Evolutionary conservation across 1,139 yeast genomes (phyloP).

Genomic region (Trichomonascaceae sp.): DNA sequence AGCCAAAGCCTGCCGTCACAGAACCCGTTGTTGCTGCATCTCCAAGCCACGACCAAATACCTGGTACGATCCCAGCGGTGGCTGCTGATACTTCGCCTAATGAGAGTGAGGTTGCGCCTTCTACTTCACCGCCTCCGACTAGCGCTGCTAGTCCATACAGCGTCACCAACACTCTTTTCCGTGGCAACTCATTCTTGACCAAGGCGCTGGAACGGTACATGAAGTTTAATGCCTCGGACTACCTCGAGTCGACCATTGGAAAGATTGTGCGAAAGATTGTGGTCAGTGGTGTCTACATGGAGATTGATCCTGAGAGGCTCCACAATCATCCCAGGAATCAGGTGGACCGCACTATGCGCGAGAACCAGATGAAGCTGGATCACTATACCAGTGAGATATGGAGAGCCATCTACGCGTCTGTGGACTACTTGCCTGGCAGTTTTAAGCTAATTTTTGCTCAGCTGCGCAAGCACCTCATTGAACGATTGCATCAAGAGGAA

Average conservation of each 20-base stretch:
- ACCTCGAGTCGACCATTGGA: slow-evolving; percentile 61
- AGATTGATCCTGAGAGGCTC: slow-evolving; percentile 54
- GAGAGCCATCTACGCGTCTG: slow-evolving; percentile 53
- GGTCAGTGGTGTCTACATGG: slow-evolving; percentile 42
- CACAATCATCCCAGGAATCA: slow-evolving; percentile 22
- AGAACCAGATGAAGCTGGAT: slow-evolving; percentile 41
- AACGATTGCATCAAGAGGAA: slow-evolving; percentile 10
- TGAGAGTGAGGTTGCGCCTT: slow-evolving; percentile 2
- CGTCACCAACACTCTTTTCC: slow-evolving; percentile 54
- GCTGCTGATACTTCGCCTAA: slow-evolving; percentile 2
- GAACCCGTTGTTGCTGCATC: slow-evolving; percentile 3
- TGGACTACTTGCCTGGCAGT: slow-evolving; percentile 63
- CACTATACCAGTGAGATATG: slow-evolving; percentile 54
- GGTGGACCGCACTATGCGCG: slow-evolving; percentile 28
- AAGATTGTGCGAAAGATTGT: slow-evolving; percentile 47
- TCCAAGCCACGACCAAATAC: slow-evolving; percentile 1
- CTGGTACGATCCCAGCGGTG: slow-evolving; percentile 3
- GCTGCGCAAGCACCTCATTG: slow-evolving; percentile 13
- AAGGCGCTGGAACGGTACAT: slow-evolving; percentile 71
- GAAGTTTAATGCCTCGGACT: slow-evolving; percentile 65
- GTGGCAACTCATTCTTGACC: slow-evolving; percentile 76
- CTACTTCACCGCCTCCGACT: neutral
- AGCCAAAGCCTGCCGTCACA: slow-evolving; percentile 1
- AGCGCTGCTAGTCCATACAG: slow-evolving; percentile 7
- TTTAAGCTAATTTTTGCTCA: slow-evolving; percentile 35